Evolutionary conservation across 2,329 filamentous ascomycete species (phyloP), one percentile per base, ranked within the genome.

Genomic region (Nannizzia gypsea): DNA sequence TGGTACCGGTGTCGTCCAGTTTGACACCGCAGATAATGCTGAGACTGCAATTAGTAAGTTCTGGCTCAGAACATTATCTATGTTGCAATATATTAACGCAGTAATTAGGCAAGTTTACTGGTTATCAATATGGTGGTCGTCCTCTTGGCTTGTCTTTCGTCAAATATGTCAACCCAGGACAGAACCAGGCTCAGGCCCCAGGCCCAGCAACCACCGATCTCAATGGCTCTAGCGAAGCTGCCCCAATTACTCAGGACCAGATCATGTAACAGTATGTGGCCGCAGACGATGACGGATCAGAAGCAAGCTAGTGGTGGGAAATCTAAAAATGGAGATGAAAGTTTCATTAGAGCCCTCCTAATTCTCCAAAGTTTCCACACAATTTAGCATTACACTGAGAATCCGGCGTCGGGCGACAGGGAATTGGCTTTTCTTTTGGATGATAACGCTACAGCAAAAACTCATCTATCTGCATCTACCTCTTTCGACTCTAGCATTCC

Each of bases 1-100:
- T 64, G 93, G 93, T 64, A 93, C 89, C 61, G 93, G 93, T 71
- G 93, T 99, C n/a, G 93, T 99, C 60, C 86, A 93, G 63, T 97
- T 99, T 71, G 89, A 95, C 70, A 83, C 77, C 59, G 77, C 83
- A 15, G 85, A 91, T 6, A 95, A 90, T 64, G 90, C 93, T 1
- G 90, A 96, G 68, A 96, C 90, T 22, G 87, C 92, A 52, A 97
- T 99, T 68, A 75, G 82, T 84, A 76, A 70, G 80, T 72, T 57
- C 17, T 26, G 28, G 4, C 13, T 20, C 42, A 22, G n/a, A 48
- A 8, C 42, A 26, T 31, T 5, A 13, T 5, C 6, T 28, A 11
- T 11, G 15, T 31, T n/a, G 26, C 11, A 52, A 52, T 24, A 58
- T 58, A 59, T 67, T 74, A 68, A 72, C 65, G 67, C 50, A 63